Conservation (phyloP, 495 filamentous ascomycete species). For the Daldinia caldariorum region DNA sequence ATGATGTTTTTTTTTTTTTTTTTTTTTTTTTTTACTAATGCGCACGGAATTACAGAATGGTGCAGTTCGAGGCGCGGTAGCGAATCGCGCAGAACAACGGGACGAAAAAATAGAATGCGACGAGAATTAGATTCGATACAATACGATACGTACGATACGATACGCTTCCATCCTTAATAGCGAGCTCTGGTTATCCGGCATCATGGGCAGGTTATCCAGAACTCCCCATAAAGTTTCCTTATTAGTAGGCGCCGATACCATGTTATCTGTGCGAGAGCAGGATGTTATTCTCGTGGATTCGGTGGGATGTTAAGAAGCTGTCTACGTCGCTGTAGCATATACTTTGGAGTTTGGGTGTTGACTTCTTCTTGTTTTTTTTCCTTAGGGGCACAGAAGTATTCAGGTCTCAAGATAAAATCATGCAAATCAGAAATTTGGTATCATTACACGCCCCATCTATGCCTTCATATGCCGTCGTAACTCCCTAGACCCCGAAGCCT, state of each 20-base stretch:
- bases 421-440: conserved; percentile 54
- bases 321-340: background rate
- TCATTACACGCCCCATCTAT: conserved; percentile 43
- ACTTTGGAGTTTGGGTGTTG: conserved; percentile 26
- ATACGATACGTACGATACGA: background rate
- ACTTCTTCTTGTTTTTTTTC: background rate
- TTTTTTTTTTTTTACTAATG: too few species aligned
- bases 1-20: too few species aligned
- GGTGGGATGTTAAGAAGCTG: background rate
- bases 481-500: conserved; percentile 12
- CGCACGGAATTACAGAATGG: conserved; percentile 69
- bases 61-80: conserved; percentile 95
- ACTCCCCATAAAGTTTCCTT: too few species aligned
- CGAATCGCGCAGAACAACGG: too few species aligned
- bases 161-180: background rate
- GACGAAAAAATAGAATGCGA: background rate
- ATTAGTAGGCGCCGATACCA: background rate
- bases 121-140: background rate
- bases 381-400: conserved; percentile 3
- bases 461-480: conserved; percentile 3
- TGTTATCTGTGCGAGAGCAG: background rate
- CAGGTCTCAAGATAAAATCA: conserved; percentile 1
- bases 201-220: background rate
- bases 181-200: background rate
- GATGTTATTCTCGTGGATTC: background rate